Conservation (phyloP, 257 asterid species). For the Fraxinus pennsylvanica region DNA sequence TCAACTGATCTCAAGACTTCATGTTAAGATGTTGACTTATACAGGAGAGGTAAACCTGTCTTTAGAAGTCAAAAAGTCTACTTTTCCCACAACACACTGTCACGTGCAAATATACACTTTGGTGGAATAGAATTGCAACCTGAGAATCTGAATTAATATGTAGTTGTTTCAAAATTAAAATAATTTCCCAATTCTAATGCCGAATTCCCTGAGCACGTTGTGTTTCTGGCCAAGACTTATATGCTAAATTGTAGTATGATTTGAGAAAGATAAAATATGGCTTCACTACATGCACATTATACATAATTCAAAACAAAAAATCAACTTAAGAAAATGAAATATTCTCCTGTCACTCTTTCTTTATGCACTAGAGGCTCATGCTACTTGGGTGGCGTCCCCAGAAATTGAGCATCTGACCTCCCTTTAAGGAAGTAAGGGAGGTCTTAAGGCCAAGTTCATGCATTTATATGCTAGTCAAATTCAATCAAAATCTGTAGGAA, state of each 20-base stretch:
- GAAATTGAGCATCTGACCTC: no score
- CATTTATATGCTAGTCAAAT: no score
- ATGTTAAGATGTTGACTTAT: background rate
- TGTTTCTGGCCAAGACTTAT: background rate
- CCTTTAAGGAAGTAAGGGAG: no score
- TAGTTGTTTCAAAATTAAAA: no score
- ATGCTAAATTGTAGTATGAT: background rate
- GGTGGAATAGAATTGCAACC: background rate
- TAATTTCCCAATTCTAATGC: background rate
- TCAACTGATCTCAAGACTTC: slow-evolving; percentile 14
- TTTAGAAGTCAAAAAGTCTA: background rate
- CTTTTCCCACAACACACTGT: background rate
- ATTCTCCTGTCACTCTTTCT: no score
- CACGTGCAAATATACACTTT: background rate
- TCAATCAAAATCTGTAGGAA: no score
- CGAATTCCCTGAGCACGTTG: background rate
- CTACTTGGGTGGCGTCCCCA: no score
- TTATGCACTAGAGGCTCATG: no score
- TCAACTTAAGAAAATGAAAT: no score
- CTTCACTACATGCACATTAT: no score
- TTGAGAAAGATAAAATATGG: background rate
- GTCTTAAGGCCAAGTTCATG: no score
- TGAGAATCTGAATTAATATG: background rate
- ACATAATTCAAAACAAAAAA: no score
- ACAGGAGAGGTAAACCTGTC: background rate